phyloP scores from a whole-genome alignment of 2,329 filamentous ascomycete species.

The Helminthosporium solani region DNA sequence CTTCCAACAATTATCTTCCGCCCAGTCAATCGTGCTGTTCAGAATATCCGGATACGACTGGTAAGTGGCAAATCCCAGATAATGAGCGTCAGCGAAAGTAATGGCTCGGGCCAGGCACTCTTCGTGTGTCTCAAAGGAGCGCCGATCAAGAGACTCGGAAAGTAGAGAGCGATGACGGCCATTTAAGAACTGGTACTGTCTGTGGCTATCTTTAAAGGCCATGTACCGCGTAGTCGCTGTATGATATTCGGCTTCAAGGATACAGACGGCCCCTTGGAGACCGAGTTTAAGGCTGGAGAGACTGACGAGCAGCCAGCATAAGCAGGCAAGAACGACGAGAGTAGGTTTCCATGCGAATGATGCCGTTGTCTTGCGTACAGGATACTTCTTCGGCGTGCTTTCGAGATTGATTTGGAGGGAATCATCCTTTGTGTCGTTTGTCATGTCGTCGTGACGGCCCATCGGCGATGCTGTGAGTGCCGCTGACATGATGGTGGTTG shows the following conservation, averaged over 20 bases:
- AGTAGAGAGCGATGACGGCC: constrained; percentile 11
- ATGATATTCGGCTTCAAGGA: background rate
- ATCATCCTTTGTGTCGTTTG: too few relatives aligned
- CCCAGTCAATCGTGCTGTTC: constrained; percentile 22
- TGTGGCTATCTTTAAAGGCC: constrained; percentile 2
- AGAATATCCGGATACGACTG: constrained; percentile 15
- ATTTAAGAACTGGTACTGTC: constrained; percentile 10
- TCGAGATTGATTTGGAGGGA: too few relatives aligned
- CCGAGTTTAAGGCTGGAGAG: background rate
- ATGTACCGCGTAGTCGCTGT: background rate
- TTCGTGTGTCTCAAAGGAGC: constrained; percentile 23
- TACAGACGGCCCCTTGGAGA: background rate
- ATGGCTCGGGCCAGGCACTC: constrained; percentile 29
- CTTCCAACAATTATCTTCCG: constrained; percentile 20
- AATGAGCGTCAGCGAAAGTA: constrained; percentile 9
- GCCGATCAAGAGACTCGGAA: constrained; percentile 6
- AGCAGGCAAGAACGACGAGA: background rate
- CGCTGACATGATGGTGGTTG: too few relatives aligned
- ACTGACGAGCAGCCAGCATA: background rate
- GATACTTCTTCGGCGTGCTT: too few relatives aligned
- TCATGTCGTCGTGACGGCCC: too few relatives aligned
- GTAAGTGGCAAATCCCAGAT: constrained; percentile 11
- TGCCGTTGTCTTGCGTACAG: background rate
- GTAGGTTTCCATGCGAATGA: background rate
- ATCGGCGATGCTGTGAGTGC: too few relatives aligned